Percentiles rank a stretch among this genome's conserved stretches.
These are phyloP conservation scores for Grosmannia clavigera DNA, from an alignment of 2,329 filamentous ascomycete genomes.

Conservation along the genomic window DNA sequence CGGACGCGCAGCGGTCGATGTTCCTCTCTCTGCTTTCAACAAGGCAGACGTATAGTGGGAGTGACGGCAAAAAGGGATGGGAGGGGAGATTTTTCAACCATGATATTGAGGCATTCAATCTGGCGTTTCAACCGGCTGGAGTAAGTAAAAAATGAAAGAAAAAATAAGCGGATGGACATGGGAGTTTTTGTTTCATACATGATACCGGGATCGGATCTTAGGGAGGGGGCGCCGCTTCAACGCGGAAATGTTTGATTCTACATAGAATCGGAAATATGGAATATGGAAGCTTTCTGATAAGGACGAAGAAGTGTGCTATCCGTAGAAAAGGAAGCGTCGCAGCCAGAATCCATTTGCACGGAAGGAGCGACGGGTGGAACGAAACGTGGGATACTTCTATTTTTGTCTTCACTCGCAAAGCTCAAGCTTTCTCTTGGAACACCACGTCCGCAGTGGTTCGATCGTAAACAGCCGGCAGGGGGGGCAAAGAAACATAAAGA, in stretches of 20 bases:
- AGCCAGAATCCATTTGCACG: not conserved
- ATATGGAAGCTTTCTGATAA: not conserved
- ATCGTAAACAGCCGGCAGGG: not conserved
- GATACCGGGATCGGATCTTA: not conserved
- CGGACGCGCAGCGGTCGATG: no score
- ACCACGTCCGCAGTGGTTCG: not conserved
- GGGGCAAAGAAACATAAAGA: not conserved
- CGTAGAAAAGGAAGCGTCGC: not conserved
- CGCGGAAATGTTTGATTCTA: not conserved
- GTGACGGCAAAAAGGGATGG: not conserved
- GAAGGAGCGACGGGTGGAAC: not conserved
- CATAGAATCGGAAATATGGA: not conserved
- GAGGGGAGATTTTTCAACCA: not conserved
- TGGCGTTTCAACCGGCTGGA: slow-evolving; percentile 7
- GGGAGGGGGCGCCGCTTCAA: not conserved
- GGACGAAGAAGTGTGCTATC: not conserved
- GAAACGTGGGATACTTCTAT: not conserved
- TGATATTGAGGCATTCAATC: not conserved
- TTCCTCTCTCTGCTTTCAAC: not conserved
- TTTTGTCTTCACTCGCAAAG: not conserved
- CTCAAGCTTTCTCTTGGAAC: not conserved
- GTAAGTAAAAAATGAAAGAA: not conserved
- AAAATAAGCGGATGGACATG: not conserved
- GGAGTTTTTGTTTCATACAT: not conserved
- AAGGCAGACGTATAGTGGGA: not conserved